A percentile compares a stretch with the other conserved stretches of the same genome.
Evolutionary conservation across 345 rosid species (phyloP).

Genomic region (Moringa oleifera): DNA sequence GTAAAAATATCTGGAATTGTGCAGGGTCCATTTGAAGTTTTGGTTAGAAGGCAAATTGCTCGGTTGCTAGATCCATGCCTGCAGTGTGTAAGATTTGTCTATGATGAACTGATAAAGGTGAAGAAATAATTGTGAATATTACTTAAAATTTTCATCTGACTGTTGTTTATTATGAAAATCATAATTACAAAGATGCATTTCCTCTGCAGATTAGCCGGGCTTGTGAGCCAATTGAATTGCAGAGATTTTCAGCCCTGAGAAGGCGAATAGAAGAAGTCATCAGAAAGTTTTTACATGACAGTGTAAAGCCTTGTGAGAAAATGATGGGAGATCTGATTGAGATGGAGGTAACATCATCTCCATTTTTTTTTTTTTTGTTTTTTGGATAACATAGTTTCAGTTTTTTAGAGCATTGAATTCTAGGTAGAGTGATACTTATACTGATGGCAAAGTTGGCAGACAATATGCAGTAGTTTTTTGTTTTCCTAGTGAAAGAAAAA

Average conservation of each 20-base stretch:
- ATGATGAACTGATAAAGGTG: constrained; percentile 67
- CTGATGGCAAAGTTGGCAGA: too few species aligned
- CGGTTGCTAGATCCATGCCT: constrained; percentile 62
- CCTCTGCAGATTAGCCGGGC: constrained; percentile 47
- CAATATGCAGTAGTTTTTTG: too few species aligned
- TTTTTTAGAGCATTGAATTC: constrained; percentile 5
- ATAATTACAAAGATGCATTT: constrained; percentile 1
- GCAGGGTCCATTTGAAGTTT: constrained; percentile 70
- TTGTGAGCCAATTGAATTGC: constrained; percentile 44
- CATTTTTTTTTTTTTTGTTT: constrained; percentile 4
- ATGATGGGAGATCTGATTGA: constrained; percentile 54
- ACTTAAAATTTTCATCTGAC: not conserved
- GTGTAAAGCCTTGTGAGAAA: constrained; percentile 47
- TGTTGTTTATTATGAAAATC: not conserved
- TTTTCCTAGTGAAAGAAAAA: too few species aligned
- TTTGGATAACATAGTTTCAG: not conserved
- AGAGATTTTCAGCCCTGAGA: constrained; percentile 57
- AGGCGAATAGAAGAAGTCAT: constrained; percentile 50
- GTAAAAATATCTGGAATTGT: constrained; percentile 2
- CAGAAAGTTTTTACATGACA: constrained; percentile 41
- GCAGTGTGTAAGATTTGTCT: constrained; percentile 56
- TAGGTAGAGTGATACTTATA: not conserved
- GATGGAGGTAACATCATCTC: constrained; percentile 45
- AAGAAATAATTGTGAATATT: constrained; percentile 2
- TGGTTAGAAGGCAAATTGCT: constrained; percentile 58